Evolutionary conservation across 805 yeast genomes (phyloP), one percentile per base, ranked within the genome.

Genomic region (Saturnispora galanensis): DNA sequence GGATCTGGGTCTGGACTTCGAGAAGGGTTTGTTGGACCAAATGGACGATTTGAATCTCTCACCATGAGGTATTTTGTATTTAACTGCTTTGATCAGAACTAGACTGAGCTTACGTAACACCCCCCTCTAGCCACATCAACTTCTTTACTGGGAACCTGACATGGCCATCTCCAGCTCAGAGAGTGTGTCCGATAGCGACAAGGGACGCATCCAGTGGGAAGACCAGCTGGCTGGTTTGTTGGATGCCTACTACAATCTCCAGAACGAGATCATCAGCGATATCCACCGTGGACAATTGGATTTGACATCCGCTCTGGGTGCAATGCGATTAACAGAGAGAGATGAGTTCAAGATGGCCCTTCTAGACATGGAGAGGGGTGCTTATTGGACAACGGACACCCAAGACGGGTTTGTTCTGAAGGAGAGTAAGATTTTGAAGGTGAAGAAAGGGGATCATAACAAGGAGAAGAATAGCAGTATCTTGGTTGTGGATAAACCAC

Each of bases 341-440:
- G 50, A 50, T 33, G 52, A 47, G 28, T 38, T 50, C 5, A 45
- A 39, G 31, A 12, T 47, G 13, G 31, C 39, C 10, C 18, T 50
- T 15, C 13, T 33, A 10, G 49, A 44, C 2, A 29, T 31, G n/a
- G 15, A 29, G 3, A 40, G 52, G 31, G 31, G 33, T 7, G 38
- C 50, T 29, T 47, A 11, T 33, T 29, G 36, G 1, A 39, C n/a
- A 10, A 55, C 51, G 26, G 61, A 51, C 6, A 50, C 35, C 32
- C 10, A 32, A 29, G 17, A 39, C 38, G 29, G 12, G 8, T n/a
- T 41, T 8, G 26, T 18, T 34, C 10, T 39, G 21, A 18, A 38
- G 37, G 45, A 46, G 35, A 34, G 35, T 38, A 34, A 38, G 44
- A 31, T 13, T 45, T 34, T 29, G 34, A 28, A 53, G 45, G n/a